Conservation (phyloP, 495 filamentous ascomycete species). For the Lophium mytilinum region DNA sequence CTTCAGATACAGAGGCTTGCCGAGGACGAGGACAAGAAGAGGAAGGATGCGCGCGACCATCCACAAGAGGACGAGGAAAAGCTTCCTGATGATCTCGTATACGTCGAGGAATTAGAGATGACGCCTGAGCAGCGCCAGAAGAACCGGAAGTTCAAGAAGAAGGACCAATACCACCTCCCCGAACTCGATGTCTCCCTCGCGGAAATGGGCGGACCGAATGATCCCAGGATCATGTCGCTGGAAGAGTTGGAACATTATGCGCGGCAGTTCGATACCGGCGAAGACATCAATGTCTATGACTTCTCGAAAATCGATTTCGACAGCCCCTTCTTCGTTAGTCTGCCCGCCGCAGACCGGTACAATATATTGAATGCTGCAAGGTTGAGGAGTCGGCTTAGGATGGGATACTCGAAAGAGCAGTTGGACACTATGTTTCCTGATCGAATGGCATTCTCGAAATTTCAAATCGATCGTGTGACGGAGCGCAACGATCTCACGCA, state of each 20-base stretch:
- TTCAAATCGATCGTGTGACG: slow-evolving; percentile 88
- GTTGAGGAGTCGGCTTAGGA: slow-evolving; percentile 74
- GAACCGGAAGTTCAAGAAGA: slow-evolving; percentile 74
- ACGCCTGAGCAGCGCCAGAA: slow-evolving; percentile 63
- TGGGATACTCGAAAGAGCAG: slow-evolving; percentile 96
- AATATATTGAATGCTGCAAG: slow-evolving; percentile 94
- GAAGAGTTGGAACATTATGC: slow-evolving; percentile 93
- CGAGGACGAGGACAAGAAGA: slow-evolving; percentile 69
- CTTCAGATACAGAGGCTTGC: slow-evolving; percentile 84
- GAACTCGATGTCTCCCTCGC: slow-evolving; percentile 67
- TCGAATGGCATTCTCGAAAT: slow-evolving; percentile 92
- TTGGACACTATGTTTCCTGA: slow-evolving; percentile 93
- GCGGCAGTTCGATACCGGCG: slow-evolving; percentile 79
- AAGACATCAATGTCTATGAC: slow-evolving; percentile 96
- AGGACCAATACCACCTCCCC: slow-evolving; percentile 89
- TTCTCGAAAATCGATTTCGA: slow-evolving; percentile 98
- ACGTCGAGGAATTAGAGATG: slow-evolving; percentile 83
- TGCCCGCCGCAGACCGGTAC: slow-evolving; percentile 86
- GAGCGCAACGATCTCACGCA: slow-evolving; percentile 95
- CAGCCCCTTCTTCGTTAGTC: slow-evolving; percentile 80
- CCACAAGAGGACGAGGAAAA: slow-evolving; percentile 46
- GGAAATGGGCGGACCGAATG: slow-evolving; percentile 80
- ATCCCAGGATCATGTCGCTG: slow-evolving; percentile 88
- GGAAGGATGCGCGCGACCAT: slow-evolving; percentile 41
- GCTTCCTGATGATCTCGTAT: slow-evolving; percentile 67